These are phyloP conservation scores for Colletotrichum sp. DNA, from an alignment of 2,329 filamentous ascomycete species.

Conservation along the genomic window DNA sequence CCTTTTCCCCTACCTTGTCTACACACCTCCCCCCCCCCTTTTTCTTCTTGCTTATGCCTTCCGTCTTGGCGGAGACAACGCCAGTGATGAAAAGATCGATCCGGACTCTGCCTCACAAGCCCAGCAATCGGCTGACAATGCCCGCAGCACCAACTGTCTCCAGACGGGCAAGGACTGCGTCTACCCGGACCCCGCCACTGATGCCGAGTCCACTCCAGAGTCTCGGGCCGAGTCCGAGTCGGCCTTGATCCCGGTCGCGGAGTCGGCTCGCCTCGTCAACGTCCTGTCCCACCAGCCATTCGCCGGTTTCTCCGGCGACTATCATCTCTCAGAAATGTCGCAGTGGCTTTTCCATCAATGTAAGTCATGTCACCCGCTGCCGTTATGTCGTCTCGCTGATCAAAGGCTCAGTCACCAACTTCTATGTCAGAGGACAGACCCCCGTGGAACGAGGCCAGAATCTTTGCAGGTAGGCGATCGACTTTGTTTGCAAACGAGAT, in stretches of 20 bases:
- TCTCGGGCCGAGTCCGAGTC: neutral
- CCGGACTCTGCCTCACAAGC: neutral
- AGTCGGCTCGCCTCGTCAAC: neutral
- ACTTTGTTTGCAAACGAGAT: neutral
- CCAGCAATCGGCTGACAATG: neutral
- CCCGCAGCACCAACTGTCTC: constrained; percentile 47
- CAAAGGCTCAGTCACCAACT: constrained; percentile 39
- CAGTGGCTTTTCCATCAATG: constrained; percentile 39
- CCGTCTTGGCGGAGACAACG: neutral
- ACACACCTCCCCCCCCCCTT: neutral
- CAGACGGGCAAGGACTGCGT: constrained; percentile 48
- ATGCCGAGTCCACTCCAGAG: neutral
- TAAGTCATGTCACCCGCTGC: constrained; percentile 21
- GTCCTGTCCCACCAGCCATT: constrained; percentile 18
- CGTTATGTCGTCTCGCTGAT: neutral
- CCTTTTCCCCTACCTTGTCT: neutral
- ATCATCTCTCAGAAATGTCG: constrained; percentile 34
- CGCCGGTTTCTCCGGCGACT: constrained; percentile 16
- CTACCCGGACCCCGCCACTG: constrained; percentile 29
- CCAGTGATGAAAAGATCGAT: neutral
- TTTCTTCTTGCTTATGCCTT: neutral
- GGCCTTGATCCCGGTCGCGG: neutral
- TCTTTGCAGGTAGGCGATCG: constrained; percentile 35
- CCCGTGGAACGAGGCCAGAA: constrained; percentile 39
- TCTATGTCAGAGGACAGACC: constrained; percentile 43